Evolutionary conservation across 495 filamentous ascomycete genomes (phyloP).

Genomic region (Trichocladium antarcticum): DNA sequence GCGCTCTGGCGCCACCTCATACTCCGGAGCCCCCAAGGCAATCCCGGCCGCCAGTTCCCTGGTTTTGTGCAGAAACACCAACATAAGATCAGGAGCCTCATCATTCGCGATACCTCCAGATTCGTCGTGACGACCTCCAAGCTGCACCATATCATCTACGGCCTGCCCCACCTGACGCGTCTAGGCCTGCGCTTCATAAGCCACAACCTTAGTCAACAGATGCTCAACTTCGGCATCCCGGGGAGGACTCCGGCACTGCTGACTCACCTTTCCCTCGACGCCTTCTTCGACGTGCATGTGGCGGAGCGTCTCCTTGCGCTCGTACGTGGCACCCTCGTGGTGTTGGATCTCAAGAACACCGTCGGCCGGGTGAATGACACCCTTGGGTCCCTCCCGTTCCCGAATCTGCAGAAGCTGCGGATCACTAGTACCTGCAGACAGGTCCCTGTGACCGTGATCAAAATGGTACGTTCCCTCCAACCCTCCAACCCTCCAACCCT

Average conservation of each 20-base stretch:
- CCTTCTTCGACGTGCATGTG: background rate
- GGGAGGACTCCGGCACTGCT: background rate
- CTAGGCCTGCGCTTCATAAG: slow-evolving; percentile 4
- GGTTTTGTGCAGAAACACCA: slow-evolving; percentile 13
- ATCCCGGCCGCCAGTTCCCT: slow-evolving; percentile 5
- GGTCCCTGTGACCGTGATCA: background rate
- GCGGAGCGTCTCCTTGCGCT: background rate
- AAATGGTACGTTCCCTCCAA: background rate
- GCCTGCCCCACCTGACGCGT: slow-evolving; percentile 10
- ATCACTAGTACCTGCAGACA: background rate
- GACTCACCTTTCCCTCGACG: background rate
- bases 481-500: background rate
- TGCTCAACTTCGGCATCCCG: background rate
- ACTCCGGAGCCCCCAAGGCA: slow-evolving; percentile 9
- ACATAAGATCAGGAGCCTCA: slow-evolving; percentile 7
- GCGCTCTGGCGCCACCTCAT: slow-evolving; percentile 15
- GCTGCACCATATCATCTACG: slow-evolving; percentile 2
- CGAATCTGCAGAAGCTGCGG: slow-evolving; percentile 1
- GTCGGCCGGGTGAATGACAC: background rate
- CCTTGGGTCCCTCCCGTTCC: background rate
- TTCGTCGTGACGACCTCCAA: slow-evolving; percentile 8
- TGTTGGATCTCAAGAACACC: slow-evolving; percentile 1
- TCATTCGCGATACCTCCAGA: slow-evolving; percentile 6
- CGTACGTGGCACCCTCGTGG: background rate
- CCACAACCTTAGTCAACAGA: too few species aligned